phyloP scores from a whole-genome alignment of 2,329 filamentous ascomycete genomes.

The Coniochaeta sp. region DNA sequence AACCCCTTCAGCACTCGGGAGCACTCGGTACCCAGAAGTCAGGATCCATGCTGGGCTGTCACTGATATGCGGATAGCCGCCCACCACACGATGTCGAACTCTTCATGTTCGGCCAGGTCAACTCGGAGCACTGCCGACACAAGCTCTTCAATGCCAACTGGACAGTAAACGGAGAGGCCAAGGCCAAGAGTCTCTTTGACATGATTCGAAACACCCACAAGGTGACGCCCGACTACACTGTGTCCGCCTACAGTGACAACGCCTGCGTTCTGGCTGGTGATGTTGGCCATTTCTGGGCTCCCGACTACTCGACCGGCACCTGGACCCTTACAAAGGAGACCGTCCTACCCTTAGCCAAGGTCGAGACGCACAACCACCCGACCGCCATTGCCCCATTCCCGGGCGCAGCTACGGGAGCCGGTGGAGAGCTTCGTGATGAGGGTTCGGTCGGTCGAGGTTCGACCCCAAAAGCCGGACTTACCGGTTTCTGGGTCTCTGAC shows the following conservation, averaged over 20 bases:
- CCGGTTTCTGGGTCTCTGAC: conserved; percentile 93
- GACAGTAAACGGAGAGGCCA: conserved; percentile 82
- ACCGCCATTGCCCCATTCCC: conserved; percentile 91
- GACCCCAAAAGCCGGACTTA: conserved; percentile 82
- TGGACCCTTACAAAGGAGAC: conserved; percentile 84
- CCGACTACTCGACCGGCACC: conserved; percentile 75
- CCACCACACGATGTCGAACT: conserved; percentile 85
- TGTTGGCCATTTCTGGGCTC: conserved; percentile 73
- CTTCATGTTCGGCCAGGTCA: conserved; percentile 99
- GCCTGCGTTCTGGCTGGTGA: conserved; percentile 82
- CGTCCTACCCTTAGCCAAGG: conserved; percentile 85
- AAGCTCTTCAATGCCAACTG: conserved; percentile 97
- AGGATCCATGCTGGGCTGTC: not conserved
- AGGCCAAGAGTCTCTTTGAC: conserved; percentile 75
- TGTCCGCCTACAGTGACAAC: conserved; percentile 96
- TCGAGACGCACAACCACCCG: conserved; percentile 96
- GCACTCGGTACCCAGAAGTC: not conserved
- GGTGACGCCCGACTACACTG: conserved; percentile 69
- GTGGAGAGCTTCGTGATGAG: conserved; percentile 93
- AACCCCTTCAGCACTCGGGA: not conserved
- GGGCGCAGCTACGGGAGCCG: conserved; percentile 89
- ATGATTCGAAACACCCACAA: conserved; percentile 98
- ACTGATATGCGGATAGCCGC: conserved; percentile 27
- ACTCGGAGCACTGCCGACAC: conserved; percentile 82
- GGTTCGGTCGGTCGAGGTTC: conserved; percentile 91